phyloP scores from a whole-genome alignment of 2,329 filamentous ascomycete species.

The Ophiostoma sp. region DNA sequence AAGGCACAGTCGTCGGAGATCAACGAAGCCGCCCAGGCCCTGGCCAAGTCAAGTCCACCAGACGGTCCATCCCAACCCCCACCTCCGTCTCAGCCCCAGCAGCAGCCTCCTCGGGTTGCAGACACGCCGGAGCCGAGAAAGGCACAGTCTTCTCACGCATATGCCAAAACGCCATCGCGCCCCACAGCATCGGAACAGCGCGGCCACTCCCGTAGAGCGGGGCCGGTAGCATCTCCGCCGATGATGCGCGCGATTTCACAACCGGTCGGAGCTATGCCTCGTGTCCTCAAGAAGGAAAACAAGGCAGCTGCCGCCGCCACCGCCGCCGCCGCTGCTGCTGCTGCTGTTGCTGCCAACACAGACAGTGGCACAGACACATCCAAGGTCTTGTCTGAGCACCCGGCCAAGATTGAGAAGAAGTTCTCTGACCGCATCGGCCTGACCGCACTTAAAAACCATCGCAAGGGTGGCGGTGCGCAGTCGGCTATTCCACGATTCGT shows the following conservation, averaged over 20 bases:
- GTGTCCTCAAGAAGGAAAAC: constrained; percentile 40
- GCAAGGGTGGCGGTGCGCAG: constrained; percentile 43
- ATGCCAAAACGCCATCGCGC: neutral
- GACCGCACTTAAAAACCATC: constrained; percentile 54
- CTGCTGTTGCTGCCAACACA: neutral
- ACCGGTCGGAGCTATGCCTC: constrained; percentile 43
- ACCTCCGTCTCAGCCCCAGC: constrained; percentile 19
- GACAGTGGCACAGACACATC: neutral
- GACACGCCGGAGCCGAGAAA: neutral
- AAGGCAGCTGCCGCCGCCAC: constrained; percentile 29
- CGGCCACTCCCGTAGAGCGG: constrained; percentile 39
- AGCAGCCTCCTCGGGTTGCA: neutral
- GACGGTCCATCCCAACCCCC: constrained; percentile 15
- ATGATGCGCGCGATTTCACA: constrained; percentile 51
- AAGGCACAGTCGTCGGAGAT: constrained; percentile 34
- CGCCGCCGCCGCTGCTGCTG: neutral
- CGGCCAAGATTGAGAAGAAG: constrained; percentile 57
- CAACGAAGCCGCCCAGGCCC: constrained; percentile 17
- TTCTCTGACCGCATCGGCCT: constrained; percentile 68
- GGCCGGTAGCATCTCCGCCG: constrained; percentile 45
- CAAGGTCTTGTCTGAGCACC: constrained; percentile 21
- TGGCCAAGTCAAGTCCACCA: neutral
- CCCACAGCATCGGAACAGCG: constrained; percentile 23
- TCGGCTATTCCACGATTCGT: constrained; percentile 89
- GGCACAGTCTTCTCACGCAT: neutral